phyloP scores from a whole-genome alignment of 2,329 filamentous ascomycete genomes.

The Verticillium zaregamsianum region DNA sequence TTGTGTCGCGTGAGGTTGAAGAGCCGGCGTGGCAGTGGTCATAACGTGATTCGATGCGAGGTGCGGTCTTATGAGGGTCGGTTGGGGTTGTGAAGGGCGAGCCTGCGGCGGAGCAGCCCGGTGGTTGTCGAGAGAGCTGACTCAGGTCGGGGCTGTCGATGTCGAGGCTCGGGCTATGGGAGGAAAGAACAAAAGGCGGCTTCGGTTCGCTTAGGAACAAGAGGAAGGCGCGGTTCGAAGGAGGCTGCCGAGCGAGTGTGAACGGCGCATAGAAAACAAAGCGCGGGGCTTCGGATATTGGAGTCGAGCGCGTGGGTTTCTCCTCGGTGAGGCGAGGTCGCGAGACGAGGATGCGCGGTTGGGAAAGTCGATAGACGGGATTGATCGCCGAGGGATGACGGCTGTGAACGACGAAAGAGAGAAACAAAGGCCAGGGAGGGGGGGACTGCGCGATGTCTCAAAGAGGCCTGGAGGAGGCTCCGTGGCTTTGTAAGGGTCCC shows the following conservation, averaged over 20 bases:
- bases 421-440: neutral
- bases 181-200: neutral
- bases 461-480: neutral
- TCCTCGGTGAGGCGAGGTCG: neutral
- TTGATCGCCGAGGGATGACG: neutral
- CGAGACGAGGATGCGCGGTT: neutral
- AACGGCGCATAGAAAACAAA: neutral
- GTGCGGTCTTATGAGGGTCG: neutral
- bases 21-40: slow-evolving; percentile 7
- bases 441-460: neutral
- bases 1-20: neutral
- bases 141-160: neutral
- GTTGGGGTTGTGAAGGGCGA: neutral
- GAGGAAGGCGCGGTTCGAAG: neutral
- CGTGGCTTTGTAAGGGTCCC: neutral
- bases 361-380: neutral
- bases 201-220: neutral
- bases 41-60: slow-evolving; percentile 3
- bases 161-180: neutral
- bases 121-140: neutral
- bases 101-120: neutral
- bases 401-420: no score
- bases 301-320: no score
- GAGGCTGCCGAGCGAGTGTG: neutral
- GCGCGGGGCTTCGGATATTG: neutral